Percentiles rank a stretch among this genome's conserved stretches.
Evolutionary conservation across 345 rosid genomes (phyloP).

Genomic region (Boechera divaricarpa): DNA sequence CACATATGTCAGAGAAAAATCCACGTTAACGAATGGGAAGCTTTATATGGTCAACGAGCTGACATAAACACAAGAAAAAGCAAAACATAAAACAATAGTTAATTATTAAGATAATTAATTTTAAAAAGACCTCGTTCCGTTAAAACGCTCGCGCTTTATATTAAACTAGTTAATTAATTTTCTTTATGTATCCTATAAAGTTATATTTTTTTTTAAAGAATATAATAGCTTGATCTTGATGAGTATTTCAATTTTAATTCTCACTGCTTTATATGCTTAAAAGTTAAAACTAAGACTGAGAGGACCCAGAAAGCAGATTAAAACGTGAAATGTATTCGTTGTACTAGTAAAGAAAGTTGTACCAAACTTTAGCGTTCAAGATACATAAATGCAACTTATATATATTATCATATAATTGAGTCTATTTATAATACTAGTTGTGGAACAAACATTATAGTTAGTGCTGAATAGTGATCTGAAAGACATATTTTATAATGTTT

Average conservation of each 20-base stretch:
- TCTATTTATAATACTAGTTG: constrained; percentile 21
- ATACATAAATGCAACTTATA: constrained; percentile 35
- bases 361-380: constrained; percentile 38
- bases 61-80: constrained; percentile 44
- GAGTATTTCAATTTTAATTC: constrained; percentile 28
- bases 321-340: constrained; percentile 36
- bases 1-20: constrained; percentile 35
- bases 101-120: neutral
- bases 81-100: constrained; percentile 12
- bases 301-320: constrained; percentile 24
- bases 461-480: neutral
- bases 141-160: constrained; percentile 45
- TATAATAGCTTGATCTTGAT: constrained; percentile 38
- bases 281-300: constrained; percentile 17
- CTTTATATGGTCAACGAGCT: constrained; percentile 48
- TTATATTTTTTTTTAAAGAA: neutral
- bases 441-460: constrained; percentile 22
- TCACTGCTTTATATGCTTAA: constrained; percentile 39
- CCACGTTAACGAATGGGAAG: constrained; percentile 46
- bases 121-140: constrained; percentile 39
- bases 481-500: neutral
- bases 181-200: constrained; percentile 41
- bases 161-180: constrained; percentile 20
- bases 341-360: constrained; percentile 34
- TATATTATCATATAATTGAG: neutral